These are phyloP conservation scores for Phialophora tarda DNA, from an alignment of 2,329 filamentous ascomycete species.

Conservation along the genomic window DNA sequence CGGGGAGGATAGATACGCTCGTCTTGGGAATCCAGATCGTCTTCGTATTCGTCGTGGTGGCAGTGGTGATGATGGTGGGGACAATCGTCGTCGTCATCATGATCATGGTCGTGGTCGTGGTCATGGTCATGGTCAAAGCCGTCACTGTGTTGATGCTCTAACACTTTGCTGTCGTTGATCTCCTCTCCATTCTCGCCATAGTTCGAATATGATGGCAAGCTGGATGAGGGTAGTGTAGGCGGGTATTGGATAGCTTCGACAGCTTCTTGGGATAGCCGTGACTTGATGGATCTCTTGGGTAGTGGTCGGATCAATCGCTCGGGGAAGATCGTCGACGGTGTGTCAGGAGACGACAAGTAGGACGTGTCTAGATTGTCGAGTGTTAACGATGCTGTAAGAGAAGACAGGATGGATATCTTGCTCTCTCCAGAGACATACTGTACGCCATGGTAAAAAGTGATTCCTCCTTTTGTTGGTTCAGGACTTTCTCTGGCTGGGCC, in stretches of 20 bases:
- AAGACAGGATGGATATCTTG: slow-evolving; percentile 2
- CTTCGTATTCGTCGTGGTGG: slow-evolving; percentile 49
- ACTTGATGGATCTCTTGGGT: slow-evolving; percentile 85
- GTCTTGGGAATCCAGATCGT: slow-evolving; percentile 56
- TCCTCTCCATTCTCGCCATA: slow-evolving; percentile 62
- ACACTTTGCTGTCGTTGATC: slow-evolving; percentile 53
- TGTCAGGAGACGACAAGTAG: slow-evolving; percentile 66
- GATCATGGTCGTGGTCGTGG: slow-evolving; percentile 40
- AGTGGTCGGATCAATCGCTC: slow-evolving; percentile 92
- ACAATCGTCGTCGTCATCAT: slow-evolving; percentile 38
- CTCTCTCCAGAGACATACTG: slow-evolving; percentile 27
- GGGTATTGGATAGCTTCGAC: slow-evolving; percentile 84
- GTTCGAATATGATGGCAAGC: slow-evolving; percentile 78
- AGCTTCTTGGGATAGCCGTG: slow-evolving; percentile 82
- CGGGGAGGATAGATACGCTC: slow-evolving; percentile 58
- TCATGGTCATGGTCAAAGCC: slow-evolving; percentile 40
- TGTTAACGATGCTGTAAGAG: slow-evolving; percentile 27
- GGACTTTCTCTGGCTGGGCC: slow-evolving; percentile 26
- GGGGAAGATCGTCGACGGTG: slow-evolving; percentile 78
- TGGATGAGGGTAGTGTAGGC: slow-evolving; percentile 70
- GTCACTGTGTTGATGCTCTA: slow-evolving; percentile 53
- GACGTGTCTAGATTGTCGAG: slow-evolving; percentile 49
- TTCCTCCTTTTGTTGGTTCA: slow-evolving; percentile 26
- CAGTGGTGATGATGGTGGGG: slow-evolving; percentile 37
- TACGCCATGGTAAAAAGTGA: slow-evolving; percentile 32